Conservation (phyloP, 2,329 filamentous ascomycete species). For the Xylariomycetidae sp. region DNA sequence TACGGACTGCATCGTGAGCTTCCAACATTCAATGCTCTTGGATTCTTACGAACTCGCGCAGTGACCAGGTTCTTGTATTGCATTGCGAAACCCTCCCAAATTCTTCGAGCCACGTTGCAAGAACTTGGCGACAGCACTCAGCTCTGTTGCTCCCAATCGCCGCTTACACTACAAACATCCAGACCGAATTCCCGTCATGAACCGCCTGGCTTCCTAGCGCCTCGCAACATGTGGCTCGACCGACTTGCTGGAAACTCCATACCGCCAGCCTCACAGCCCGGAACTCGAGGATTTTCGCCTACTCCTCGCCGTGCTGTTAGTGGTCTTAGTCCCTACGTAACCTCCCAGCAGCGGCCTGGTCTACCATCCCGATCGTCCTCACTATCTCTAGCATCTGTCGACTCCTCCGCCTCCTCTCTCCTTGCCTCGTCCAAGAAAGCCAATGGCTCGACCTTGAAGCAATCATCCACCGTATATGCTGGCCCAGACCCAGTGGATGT, state of each 20-base stretch:
- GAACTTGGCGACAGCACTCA: too few relatives aligned
- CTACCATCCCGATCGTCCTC: slow-evolving; percentile 63
- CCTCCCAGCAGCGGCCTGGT: slow-evolving; percentile 58
- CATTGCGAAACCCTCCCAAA: too few relatives aligned
- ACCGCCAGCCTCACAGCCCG: slow-evolving; percentile 49
- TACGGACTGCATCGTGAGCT: too few relatives aligned
- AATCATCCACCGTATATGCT: slow-evolving; percentile 44
- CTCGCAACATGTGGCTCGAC: slow-evolving; percentile 75
- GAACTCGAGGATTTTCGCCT: slow-evolving; percentile 66
- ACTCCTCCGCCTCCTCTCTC: slow-evolving; percentile 69
- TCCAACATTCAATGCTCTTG: too few relatives aligned
- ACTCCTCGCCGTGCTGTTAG: slow-evolving; percentile 61
- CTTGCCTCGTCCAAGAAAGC: slow-evolving; percentile 56
- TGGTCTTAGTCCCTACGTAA: slow-evolving; percentile 62
- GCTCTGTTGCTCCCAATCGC: too few relatives aligned
- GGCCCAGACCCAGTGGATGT: slow-evolving; percentile 66
- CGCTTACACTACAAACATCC: too few relatives aligned
- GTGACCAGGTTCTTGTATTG: too few relatives aligned
- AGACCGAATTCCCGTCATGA: slow-evolving; percentile 14
- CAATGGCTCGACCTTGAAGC: slow-evolving; percentile 64
- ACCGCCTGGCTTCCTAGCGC: slow-evolving; percentile 9
- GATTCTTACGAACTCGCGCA: too few relatives aligned
- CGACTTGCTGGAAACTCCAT: slow-evolving; percentile 69
- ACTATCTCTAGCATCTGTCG: slow-evolving; percentile 69
- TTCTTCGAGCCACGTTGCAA: too few relatives aligned